phyloP scores from a whole-genome alignment of 768 basidiomycete genomes.

The Tephrocybe rancida region DNA sequence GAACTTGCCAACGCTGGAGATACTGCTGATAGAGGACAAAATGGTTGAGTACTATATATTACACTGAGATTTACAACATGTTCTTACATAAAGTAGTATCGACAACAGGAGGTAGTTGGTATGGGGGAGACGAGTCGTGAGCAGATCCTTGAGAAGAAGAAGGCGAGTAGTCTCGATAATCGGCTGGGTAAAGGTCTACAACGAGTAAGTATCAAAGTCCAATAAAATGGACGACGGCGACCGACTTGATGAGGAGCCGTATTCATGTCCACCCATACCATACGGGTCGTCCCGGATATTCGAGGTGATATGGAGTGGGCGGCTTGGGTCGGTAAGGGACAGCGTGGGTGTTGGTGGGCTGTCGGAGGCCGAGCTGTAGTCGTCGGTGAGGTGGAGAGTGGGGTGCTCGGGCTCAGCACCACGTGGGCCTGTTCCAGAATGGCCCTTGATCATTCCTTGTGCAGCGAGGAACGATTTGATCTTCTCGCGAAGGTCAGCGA shows the following conservation, averaged over 20 bases:
- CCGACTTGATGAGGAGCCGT: constrained; percentile 17
- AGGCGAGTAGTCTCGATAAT: constrained; percentile 23
- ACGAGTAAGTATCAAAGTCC: constrained; percentile 14
- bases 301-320: constrained; percentile 22
- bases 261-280: constrained; percentile 1
- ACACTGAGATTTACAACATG: constrained; percentile 63
- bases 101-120: constrained; percentile 18
- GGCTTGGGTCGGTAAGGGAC: constrained; percentile 22
- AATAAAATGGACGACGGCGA: constrained; percentile 30
- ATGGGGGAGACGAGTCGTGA: constrained; percentile 19
- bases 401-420: constrained; percentile 56
- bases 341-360: constrained; percentile 34
- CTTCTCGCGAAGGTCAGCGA: constrained; percentile 69
- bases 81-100: constrained; percentile 71
- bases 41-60: constrained; percentile 69
- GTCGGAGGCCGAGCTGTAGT: constrained; percentile 38
- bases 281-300: constrained; percentile 24
- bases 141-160: constrained; percentile 22
- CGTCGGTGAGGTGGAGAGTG: constrained; percentile 53
- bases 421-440: constrained; percentile 71
- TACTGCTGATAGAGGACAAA: constrained; percentile 21
- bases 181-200: constrained; percentile 14
- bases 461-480: constrained; percentile 79
- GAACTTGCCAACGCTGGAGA: constrained; percentile 28
- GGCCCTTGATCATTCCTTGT: constrained; percentile 90